These are phyloP conservation scores for Liquidambar formosana DNA, from an alignment of 164 flowering plant species.

Conservation along the genomic window DNA sequence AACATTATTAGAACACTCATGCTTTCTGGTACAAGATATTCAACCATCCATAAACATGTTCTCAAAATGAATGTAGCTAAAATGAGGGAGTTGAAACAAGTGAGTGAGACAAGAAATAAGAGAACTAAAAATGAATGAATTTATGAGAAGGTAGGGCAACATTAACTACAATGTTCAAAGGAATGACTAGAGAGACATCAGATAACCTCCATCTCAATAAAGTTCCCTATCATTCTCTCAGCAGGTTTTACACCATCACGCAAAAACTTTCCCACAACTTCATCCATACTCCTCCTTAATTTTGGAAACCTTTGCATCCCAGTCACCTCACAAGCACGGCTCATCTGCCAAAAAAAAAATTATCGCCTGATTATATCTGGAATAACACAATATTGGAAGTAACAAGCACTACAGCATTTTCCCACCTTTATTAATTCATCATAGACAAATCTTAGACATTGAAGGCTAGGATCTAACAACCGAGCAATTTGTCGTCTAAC, in stretches of 20 bases:
- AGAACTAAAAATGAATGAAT: not conserved
- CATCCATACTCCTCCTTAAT: constrained; percentile 52
- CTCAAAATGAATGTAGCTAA: not conserved
- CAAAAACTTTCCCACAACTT: constrained; percentile 47
- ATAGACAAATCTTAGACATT: constrained; percentile 51
- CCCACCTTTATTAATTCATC: constrained; percentile 62
- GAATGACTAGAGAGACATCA: constrained; percentile 4
- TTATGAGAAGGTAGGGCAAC: not conserved
- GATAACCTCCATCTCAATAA: constrained; percentile 63
- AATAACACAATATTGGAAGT: not conserved
- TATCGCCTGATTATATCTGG: not conserved
- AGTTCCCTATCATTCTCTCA: constrained; percentile 45
- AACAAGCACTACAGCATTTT: not conserved
- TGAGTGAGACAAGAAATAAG: not conserved
- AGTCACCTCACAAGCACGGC: constrained; percentile 38
- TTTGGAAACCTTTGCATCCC: constrained; percentile 58
- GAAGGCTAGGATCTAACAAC: constrained; percentile 62
- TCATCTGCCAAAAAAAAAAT: constrained; percentile 37
- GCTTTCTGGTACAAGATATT: not conserved
- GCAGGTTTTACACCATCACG: constrained; percentile 48
- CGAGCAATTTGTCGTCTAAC: constrained; percentile 57
- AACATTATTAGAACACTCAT: not conserved
- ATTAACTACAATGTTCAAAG: not conserved
- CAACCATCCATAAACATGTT: too few species aligned
- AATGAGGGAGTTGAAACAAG: not conserved